Evolutionary conservation across 371 early-diverging fungal genomes (phyloP), one percentile per base, ranked within the genome.

Genomic region (Apophysomyces variabilis): DNA sequence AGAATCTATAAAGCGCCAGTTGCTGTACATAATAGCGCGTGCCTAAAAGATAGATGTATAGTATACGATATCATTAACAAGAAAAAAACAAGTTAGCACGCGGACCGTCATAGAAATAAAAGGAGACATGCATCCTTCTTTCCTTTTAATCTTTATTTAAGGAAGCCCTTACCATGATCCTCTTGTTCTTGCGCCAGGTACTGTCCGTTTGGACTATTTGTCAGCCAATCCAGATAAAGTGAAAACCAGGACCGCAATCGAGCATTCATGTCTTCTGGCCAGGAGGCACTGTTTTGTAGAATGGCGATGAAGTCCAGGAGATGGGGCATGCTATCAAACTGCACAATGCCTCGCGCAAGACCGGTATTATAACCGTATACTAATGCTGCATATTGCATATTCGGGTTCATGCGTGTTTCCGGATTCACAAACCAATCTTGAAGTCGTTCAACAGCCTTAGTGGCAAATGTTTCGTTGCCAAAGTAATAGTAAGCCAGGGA

Each of bases 401-500:
- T 77, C 0, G 87, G 85, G 57, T 87, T 87, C 87, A 87, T 87
- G 12, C 75, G 72, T 2, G 85, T 83, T 6, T 65, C 62, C 14
- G 82, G 73, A 61, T 87, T 70, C 16, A 85, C 45, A 65, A 87
- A 87, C 85, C 87, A 85, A 32, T 70, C 71, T 18, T 66, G 61
- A 14, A 87, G 58, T 7, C 84, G 72, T 44, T 72, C 44, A 7
- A 63, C 69, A 9, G 75, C 81, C 59, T 73, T 77, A 21, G 64
- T 67, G 11, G 82, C 81, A 74, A 77, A 85, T 1, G 73, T 76
- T 46, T 77, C 79, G 47, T 83, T 70, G 7, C 75, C 77, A 26
- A 84, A 83, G 60, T 75, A 85, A 62, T 82, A 84, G 58, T 80
- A 87, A 0, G 83, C 83, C 60, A 87, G 68, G 4, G 80, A 82